Percentiles rank a stretch among this genome's conserved stretches.
Evolutionary conservation across 2,329 filamentous ascomycete genomes (phyloP).

Genomic region (Paracoccidioides lutzii): DNA sequence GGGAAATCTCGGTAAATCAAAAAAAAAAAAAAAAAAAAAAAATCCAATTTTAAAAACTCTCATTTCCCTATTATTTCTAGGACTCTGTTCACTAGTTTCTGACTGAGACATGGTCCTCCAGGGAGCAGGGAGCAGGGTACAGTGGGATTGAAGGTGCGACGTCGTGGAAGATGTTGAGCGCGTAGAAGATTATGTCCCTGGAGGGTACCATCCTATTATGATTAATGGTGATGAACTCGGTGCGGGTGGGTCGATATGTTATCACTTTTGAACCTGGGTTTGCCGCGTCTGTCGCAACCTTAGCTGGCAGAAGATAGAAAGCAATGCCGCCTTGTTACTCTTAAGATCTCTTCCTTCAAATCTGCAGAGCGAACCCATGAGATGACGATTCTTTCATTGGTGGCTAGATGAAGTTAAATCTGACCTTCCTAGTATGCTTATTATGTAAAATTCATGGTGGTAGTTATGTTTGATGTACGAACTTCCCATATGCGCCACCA

Average conservation of each 20-base stretch:
- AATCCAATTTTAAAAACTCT: too few species aligned
- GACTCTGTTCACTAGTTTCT: too few species aligned
- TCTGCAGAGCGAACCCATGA: slow-evolving; percentile 6
- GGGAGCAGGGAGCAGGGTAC: too few species aligned
- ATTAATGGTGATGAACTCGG: slow-evolving; percentile 6
- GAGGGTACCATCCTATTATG: slow-evolving; percentile 7
- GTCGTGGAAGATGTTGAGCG: slow-evolving; percentile 7
- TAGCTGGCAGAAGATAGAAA: slow-evolving; percentile 11
- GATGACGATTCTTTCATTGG: slow-evolving; percentile 7
- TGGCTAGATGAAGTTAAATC: slow-evolving; percentile 4
- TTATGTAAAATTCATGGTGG: slow-evolving; percentile 16
- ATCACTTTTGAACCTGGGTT: slow-evolving; percentile 12
- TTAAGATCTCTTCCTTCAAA: slow-evolving; percentile 10
- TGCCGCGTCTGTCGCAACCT: slow-evolving; percentile 9
- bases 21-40: too few species aligned
- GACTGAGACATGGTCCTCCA: too few species aligned
- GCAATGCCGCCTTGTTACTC: slow-evolving; percentile 5
- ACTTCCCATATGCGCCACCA: background rate
- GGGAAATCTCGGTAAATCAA: too few species aligned
- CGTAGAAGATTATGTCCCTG: slow-evolving; percentile 7
- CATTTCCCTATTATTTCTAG: too few species aligned
- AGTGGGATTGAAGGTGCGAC: too few species aligned
- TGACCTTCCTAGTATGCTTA: slow-evolving; percentile 7
- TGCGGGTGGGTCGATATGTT: slow-evolving; percentile 7
- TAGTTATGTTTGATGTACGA: slow-evolving; percentile 8